Evolutionary conservation across 2,329 filamentous ascomycete genomes (phyloP).

Genomic region (Beauveria sp.): DNA sequence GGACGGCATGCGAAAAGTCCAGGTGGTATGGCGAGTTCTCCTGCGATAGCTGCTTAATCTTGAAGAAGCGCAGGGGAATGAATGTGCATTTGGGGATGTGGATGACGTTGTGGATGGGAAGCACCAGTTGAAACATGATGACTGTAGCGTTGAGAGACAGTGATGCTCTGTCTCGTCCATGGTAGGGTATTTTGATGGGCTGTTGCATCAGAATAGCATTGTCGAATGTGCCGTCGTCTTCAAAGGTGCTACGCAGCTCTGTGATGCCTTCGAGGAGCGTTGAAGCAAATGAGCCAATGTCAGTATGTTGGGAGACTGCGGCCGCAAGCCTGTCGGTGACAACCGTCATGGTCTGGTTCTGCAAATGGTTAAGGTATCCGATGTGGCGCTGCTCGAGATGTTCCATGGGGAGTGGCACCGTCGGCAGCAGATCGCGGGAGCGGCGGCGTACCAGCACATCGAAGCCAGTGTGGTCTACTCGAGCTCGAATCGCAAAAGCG

Average conservation of each 20-base stretch:
- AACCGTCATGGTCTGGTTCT: slow-evolving; percentile 32
- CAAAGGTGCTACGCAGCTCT: slow-evolving; percentile 29
- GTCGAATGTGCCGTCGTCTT: slow-evolving; percentile 38
- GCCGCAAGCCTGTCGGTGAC: slow-evolving; percentile 15
- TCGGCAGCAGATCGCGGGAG: slow-evolving; percentile 53
- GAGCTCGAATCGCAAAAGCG: slow-evolving; percentile 49
- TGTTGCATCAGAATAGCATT: slow-evolving; percentile 37
- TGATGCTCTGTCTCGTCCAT: slow-evolving; percentile 14
- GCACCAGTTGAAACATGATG: slow-evolving; percentile 52
- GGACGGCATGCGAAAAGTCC: slow-evolving; percentile 51
- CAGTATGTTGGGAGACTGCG: neutral
- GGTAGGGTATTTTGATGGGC: slow-evolving; percentile 35
- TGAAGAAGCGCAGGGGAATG: slow-evolving; percentile 57
- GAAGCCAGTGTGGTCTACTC: slow-evolving; percentile 47
- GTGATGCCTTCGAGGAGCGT: slow-evolving; percentile 37
- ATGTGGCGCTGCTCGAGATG: slow-evolving; percentile 48
- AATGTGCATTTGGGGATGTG: slow-evolving; percentile 48
- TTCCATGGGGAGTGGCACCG: slow-evolving; percentile 44
- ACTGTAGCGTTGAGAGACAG: slow-evolving; percentile 21
- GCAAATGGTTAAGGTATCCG: slow-evolving; percentile 44
- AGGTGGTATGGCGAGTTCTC: slow-evolving; percentile 46
- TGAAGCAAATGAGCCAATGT: slow-evolving; percentile 30
- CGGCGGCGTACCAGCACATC: slow-evolving; percentile 54
- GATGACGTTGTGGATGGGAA: slow-evolving; percentile 51
- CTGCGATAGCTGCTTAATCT: slow-evolving; percentile 56